Percentiles rank a stretch among this genome's conserved stretches.
Evolutionary conservation across 176 grass and related monocot species (phyloP).

Genomic region (Puccinellia tenuiflora): DNA sequence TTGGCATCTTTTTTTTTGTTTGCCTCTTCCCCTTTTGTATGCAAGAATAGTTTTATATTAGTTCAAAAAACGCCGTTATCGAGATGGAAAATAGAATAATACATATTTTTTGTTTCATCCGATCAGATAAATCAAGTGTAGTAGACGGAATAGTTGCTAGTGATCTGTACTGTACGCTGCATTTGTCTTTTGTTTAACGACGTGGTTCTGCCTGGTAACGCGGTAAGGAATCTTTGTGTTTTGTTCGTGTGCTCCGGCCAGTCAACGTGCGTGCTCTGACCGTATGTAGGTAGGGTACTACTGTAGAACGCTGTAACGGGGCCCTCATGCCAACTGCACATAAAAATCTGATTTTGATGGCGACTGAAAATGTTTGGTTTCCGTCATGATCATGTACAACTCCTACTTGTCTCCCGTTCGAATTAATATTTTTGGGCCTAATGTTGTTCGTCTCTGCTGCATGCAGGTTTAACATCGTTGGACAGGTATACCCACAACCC

Average conservation of each 20-base stretch:
- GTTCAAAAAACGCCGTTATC: background rate
- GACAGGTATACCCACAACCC: constrained; percentile 62
- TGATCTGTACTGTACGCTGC: background rate
- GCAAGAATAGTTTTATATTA: background rate
- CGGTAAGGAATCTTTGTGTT: background rate
- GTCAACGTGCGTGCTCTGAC: constrained; percentile 20
- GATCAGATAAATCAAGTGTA: background rate
- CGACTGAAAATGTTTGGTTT: background rate
- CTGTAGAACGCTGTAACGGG: background rate
- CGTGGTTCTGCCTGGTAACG: background rate
- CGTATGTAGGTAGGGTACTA: background rate
- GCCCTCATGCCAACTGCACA: background rate
- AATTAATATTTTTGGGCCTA: background rate
- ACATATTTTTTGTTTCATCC: background rate
- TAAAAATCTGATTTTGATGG: background rate
- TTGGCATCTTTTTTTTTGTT: background rate
- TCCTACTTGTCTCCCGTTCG: background rate
- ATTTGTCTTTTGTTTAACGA: background rate
- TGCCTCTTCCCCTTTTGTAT: too few relatives aligned
- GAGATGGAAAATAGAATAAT: background rate
- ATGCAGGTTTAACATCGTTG: constrained; percentile 96
- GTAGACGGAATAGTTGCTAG: background rate
- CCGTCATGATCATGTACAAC: background rate
- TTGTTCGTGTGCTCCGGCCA: background rate
- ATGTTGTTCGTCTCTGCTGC: background rate